A percentile compares a stretch with the other conserved stretches of the same genome.
Evolutionary conservation across 345 rosid genomes (phyloP).

Genomic region (Lumnitzera racemosa): DNA sequence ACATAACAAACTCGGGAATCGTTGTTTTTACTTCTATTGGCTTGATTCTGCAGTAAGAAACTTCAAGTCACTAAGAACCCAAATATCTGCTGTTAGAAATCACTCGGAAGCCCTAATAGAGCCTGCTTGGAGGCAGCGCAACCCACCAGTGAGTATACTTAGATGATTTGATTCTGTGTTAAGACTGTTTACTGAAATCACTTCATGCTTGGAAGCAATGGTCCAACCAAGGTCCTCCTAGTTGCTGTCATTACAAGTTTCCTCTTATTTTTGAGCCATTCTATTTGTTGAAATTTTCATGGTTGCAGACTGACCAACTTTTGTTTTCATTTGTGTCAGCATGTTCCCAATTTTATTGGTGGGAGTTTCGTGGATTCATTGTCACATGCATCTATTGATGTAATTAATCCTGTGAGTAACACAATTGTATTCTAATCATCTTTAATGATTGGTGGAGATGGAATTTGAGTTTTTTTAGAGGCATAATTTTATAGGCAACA

Average conservation of each 20-base stretch:
- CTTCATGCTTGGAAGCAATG: too few relatives aligned
- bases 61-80: slow-evolving; percentile 46
- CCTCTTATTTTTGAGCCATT: neutral
- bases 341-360: slow-evolving; percentile 65
- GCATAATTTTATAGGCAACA: slow-evolving; percentile 35
- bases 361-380: slow-evolving; percentile 64
- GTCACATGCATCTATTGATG: slow-evolving; percentile 42
- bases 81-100: slow-evolving; percentile 34
- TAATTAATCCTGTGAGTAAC: slow-evolving; percentile 60
- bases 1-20: neutral
- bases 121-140: slow-evolving; percentile 47
- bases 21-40: slow-evolving; percentile 1
- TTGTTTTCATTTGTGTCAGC: slow-evolving; percentile 20
- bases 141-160: slow-evolving; percentile 39
- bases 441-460: neutral
- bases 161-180: slow-evolving; percentile 8
- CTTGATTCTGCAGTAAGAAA: slow-evolving; percentile 38
- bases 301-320: neutral
- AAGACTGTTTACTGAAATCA: slow-evolving; percentile 3
- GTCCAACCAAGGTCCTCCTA: too few relatives aligned
- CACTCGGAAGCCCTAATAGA: slow-evolving; percentile 28
- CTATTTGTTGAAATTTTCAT: neutral
- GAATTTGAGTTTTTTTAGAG: neutral
- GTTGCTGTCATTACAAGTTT: too few relatives aligned
- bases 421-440: slow-evolving; percentile 1